Evolutionary conservation across 2,329 filamentous ascomycete genomes (phyloP).

Genomic region (Thielaviopsis euricoi): DNA sequence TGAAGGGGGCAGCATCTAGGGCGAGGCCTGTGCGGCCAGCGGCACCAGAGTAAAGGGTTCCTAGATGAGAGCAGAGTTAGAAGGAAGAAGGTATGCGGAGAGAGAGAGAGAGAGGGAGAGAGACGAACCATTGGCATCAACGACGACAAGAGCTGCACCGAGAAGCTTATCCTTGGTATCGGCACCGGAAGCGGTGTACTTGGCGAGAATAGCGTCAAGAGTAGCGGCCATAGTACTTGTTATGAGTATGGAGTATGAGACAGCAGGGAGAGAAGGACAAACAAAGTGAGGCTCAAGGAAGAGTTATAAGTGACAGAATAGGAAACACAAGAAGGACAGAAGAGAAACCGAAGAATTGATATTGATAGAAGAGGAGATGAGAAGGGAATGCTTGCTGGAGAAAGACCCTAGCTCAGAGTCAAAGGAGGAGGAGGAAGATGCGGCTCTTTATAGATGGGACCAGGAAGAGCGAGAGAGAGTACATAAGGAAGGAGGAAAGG

Average conservation of each 20-base stretch:
- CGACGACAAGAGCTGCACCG: constrained; percentile 22
- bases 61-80: constrained; percentile 13
- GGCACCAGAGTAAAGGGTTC: constrained; percentile 20
- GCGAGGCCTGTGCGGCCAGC: constrained; percentile 22
- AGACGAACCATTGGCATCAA: constrained; percentile 18
- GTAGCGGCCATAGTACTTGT: background rate
- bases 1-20: constrained; percentile 18
- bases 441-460: background rate
- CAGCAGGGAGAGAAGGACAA: background rate
- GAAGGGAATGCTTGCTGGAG: background rate
- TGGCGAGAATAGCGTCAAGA: constrained; percentile 18
- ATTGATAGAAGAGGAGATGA: background rate
- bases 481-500: no score
- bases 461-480: no score
- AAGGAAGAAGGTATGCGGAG: no score
- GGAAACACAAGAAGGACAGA: background rate
- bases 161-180: constrained; percentile 20
- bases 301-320: background rate
- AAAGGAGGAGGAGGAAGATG: background rate
- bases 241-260: no score
- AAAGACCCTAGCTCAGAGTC: background rate
- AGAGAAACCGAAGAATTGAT: background rate
- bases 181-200: constrained; percentile 17
- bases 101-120: background rate
- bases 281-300: no score